Percentiles rank a stretch among this genome's conserved stretches.
These are phyloP conservation scores for Phytophthora tentaculata DNA, from an alignment of 352 stramenopile species.

Conservation along the genomic window DNA sequence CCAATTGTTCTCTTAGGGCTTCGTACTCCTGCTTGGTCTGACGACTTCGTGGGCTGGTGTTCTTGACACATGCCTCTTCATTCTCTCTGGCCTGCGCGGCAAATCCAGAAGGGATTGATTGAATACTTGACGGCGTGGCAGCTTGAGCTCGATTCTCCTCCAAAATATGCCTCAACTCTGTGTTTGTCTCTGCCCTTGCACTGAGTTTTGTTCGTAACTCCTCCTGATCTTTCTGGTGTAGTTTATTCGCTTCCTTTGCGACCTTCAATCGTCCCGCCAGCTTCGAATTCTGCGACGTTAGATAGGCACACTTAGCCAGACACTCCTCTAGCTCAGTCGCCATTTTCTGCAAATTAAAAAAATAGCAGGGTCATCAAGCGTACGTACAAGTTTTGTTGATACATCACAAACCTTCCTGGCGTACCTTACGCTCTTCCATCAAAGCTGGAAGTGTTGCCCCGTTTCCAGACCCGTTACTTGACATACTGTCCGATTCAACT, in stretches of 20 bases:
- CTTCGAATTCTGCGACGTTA: constrained; percentile 42
- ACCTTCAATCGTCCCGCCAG: constrained; percentile 28
- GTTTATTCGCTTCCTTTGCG: constrained; percentile 31
- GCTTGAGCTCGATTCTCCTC: constrained; percentile 18
- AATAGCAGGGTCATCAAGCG: too few relatives aligned
- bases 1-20: constrained; percentile 29
- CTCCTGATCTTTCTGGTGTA: constrained; percentile 30
- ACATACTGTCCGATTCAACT: constrained; percentile 4
- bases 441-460: background rate
- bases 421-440: constrained; percentile 25
- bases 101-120: background rate
- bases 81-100: background rate
- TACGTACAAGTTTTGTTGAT: too few relatives aligned
- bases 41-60: background rate
- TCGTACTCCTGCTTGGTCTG: constrained; percentile 8
- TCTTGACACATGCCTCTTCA: background rate
- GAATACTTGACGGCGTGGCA: background rate
- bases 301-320: constrained; percentile 28
- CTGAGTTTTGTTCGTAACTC: constrained; percentile 28
- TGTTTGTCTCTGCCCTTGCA: constrained; percentile 28
- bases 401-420: too few relatives aligned
- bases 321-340: constrained; percentile 28
- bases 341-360: too few relatives aligned
- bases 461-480: constrained; percentile 19
- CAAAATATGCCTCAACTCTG: constrained; percentile 16